phyloP scores from a whole-genome alignment of 78 protist species.

The Emiliania huxleyi region DNA sequence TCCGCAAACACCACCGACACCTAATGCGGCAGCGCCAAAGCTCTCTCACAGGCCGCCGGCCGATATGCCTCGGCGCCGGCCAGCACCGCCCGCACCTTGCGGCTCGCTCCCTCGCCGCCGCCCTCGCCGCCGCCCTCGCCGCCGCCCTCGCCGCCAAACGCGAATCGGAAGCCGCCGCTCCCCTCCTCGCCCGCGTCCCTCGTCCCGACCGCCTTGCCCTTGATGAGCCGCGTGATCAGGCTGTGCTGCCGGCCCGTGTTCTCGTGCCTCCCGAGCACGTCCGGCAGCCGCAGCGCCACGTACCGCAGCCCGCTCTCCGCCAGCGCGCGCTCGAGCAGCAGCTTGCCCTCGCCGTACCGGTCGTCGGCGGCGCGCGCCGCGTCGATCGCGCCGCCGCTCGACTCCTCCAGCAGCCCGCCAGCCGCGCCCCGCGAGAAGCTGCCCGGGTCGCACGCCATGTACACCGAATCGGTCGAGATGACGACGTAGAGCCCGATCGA shows the following conservation, averaged over 20 bases:
- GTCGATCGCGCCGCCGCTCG: background rate
- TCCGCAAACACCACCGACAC: background rate
- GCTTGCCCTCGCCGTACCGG: background rate
- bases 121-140: too few species aligned
- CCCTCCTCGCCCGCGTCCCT: background rate
- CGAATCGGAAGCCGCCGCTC: background rate
- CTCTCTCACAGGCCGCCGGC: too few species aligned
- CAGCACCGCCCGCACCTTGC: background rate
- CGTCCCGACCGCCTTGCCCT: background rate
- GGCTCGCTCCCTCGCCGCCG: too few species aligned
- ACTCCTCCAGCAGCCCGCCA: background rate
- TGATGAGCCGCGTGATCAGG: background rate
- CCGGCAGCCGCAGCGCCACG: background rate
- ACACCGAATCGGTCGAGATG: conserved; percentile 12
- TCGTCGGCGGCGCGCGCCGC: background rate
- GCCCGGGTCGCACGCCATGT: background rate
- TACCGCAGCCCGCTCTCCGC: background rate
- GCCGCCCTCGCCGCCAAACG: too few species aligned
- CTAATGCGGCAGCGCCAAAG: background rate
- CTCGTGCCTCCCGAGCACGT: background rate
- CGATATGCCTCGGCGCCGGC: background rate
- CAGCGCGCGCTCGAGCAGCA: background rate
- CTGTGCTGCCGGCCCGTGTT: background rate
- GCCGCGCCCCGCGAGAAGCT: background rate
- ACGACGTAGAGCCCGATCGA: background rate